Percentiles rank a stretch among this genome's conserved stretches.
phyloP scores from a whole-genome alignment of 805 yeast species.

The Metschnikowia colocasiae region DNA sequence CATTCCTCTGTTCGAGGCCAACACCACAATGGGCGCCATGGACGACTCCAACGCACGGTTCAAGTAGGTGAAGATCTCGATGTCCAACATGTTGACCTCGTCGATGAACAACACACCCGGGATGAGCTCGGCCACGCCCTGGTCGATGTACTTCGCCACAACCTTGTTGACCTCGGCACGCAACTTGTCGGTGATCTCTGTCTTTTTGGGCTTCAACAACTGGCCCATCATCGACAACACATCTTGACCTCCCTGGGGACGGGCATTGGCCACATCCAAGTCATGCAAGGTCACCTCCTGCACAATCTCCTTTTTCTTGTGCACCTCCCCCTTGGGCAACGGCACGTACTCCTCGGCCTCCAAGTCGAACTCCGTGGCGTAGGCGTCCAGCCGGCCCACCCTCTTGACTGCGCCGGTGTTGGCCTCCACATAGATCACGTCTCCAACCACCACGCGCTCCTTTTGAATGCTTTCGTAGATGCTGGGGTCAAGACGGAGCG shows the following conservation, averaged over 20 bases:
- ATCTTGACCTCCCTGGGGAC: conserved; percentile 97
- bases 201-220: conserved; percentile 89
- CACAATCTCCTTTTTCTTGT: conserved; percentile 94
- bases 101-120: conserved; percentile 98
- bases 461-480: conserved; percentile 92
- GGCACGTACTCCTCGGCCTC: conserved; percentile 99
- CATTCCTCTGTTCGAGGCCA: conserved; percentile 94
- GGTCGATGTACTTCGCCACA: conserved; percentile 92
- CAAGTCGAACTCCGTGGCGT: conserved; percentile 95
- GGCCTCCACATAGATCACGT: conserved; percentile 94
- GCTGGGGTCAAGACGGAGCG: conserved; percentile 82
- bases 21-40: conserved; percentile 90
- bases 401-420: conserved; percentile 96
- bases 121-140: conserved; percentile 94
- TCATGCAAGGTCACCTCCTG: conserved; percentile 97
- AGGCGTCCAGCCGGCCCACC: conserved; percentile 97
- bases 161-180: conserved; percentile 93
- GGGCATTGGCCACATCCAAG: conserved; percentile 91
- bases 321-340: conserved; percentile 97
- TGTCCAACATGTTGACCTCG: conserved; percentile 97
- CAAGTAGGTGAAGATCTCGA: conserved; percentile 92
- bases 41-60: conserved; percentile 90
- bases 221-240: conserved; percentile 96
- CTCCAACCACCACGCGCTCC: conserved; percentile 93
- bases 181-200: conserved; percentile 94